Evolutionary conservation across 1,139 yeast genomes (phyloP), one percentile per base, ranked within the genome.

Genomic region (Geotrichum restrictum): DNA sequence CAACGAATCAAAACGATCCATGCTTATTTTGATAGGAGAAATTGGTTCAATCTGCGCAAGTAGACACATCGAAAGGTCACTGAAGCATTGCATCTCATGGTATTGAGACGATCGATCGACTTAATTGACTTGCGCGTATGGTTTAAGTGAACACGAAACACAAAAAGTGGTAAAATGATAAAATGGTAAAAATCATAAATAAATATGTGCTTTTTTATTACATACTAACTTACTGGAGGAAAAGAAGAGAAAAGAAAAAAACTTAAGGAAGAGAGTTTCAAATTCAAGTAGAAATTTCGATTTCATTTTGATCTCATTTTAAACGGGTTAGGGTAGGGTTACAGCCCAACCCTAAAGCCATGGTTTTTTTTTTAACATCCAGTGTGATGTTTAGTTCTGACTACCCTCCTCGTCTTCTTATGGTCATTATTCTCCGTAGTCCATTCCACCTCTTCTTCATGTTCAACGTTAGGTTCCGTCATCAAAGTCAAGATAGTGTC

Each of bases 11-110:
- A 24, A 24, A 24, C 29, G 29, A 24, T 24, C 29, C 29, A 8
- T 24, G 29, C n/a, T 24, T 24, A 5, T 24, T 24, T 24, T 24
- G 29, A 8, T 24, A 34, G 37, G 5, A 34, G 37, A 6, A 27
- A n/a, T 6, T 22, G 22, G 36, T 22, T 39, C 41, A n/a, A 49
- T 53, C 45, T 53, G 48, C 49, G 56, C 56, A 53, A 53, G 56
- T 47, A 49, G 56, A 53, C 56, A 53, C 56, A 53, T 53, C 56
- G 53, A 49, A 44, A 37, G 29, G 34, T 49, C 53, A 53, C 34
- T 32, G 53, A 49, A 38, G 39, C 33, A 41, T 33, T 34, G 36
- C 38, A 38, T 42, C 40, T 27, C 27, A 24, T 24, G 22, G 33
- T 22, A 24, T 11, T 24, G 48, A 46, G 37, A 27, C 21, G 48